These are phyloP conservation scores for Penicillium sp. DNA, from an alignment of 2,329 filamentous ascomycete species.

Conservation along the genomic window DNA sequence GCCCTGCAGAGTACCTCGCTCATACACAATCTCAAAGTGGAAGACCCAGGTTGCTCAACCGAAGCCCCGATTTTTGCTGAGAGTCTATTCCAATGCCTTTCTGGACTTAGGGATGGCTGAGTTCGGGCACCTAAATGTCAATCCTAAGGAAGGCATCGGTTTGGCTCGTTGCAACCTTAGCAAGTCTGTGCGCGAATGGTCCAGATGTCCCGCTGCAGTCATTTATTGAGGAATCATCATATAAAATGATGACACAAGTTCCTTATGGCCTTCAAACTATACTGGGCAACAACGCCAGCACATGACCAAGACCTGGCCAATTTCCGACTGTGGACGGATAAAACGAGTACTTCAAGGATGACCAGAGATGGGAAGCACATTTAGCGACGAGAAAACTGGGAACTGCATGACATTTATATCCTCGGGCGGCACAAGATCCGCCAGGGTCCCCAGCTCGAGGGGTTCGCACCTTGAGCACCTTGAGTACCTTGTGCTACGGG, in stretches of 20 bases:
- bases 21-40: neutral
- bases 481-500: constrained; percentile 25
- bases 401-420: constrained; percentile 8
- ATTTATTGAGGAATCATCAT: neutral
- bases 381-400: neutral
- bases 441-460: constrained; percentile 21
- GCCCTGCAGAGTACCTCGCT: neutral
- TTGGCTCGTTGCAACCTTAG: neutral
- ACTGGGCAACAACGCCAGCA: neutral
- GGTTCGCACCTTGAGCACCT: neutral
- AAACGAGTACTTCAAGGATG: neutral
- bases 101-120: neutral
- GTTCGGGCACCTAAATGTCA: neutral
- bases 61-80: neutral
- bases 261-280: neutral
- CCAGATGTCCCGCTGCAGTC: neutral
- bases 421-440: constrained; percentile 1
- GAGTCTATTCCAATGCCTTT: neutral
- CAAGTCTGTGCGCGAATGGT: neutral
- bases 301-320: neutral
- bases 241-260: neutral
- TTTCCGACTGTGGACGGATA: neutral
- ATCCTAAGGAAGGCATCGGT: neutral
- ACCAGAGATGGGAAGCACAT: neutral
- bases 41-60: neutral